Evolutionary conservation across 192 early-diverging fungal species (phyloP), one percentile per base, ranked within the genome.

Genomic region (Coemansia sp.): DNA sequence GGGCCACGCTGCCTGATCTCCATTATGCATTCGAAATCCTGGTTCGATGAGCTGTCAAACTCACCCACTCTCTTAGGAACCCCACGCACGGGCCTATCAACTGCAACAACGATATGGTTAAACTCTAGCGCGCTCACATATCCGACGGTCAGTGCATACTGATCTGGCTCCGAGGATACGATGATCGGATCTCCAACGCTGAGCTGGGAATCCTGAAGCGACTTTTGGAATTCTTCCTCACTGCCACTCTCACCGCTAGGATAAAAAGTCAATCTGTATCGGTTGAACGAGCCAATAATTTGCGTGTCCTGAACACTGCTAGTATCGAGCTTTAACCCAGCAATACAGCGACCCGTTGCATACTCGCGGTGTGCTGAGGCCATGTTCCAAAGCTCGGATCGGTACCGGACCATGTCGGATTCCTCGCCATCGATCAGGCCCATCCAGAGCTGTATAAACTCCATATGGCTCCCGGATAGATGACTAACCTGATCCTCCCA

Each of bases 401-500:
- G 85, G 44, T 86, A 79, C 37, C 83, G 77, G 55, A 76, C 63
- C 49, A 86, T 76, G 54, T 95, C 90, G 0, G 84, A 71, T 69
- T 96, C 95, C 62, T 96, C 95, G 64, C 87, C 55, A 9, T 86
- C 81, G 25, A 98, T 83, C 32, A 96, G 62, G 16, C 71, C 64
- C 61, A 90, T 86, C 95, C 96, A 97, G 16, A 88, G 85, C 25
- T 80, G 82, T 58, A 95, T 88, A 76, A 97, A 98, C 45, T 59
- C 71, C 12, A 85, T 19, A n/a, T 94, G 89, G 5, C 61, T 61
- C 2, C 71, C 71, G 4, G 71, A 86, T 17, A 96, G 37, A 69
- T 92, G 89, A 2, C 69, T 83, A 0, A 87, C 89, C 9, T 75
- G 71, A 14, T 87, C 71, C 4, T 90, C 82, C 85, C 93, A 97